Evolutionary conservation across 2,329 filamentous ascomycete genomes (phyloP), one percentile per base, ranked within the genome.

Genomic region (Cucurbitaria berberidis): DNA sequence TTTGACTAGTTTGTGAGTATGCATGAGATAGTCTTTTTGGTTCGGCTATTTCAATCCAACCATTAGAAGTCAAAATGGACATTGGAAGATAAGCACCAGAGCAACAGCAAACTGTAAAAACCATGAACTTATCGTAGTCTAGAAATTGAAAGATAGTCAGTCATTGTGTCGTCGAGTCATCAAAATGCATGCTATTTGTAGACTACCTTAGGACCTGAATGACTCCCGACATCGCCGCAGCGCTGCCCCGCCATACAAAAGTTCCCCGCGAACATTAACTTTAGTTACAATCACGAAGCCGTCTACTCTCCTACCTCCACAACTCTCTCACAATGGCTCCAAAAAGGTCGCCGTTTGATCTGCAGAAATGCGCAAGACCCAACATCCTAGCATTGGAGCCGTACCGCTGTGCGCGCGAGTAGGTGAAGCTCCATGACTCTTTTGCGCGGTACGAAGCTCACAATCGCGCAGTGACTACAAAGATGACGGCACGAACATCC

Each of bases 401-500:
- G 21, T 83, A 83, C 57, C 73, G 81, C 59, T 83, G 81, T 66
- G 81, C 81, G 39, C 74, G 81, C 74, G 81, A 83, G 80, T 82
- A 75, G 63, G 79, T 71, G 53, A 59, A 57, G 59, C 55, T 56
- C 56, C 53, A 55, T 51, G 40, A 40, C 48, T 51, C 42, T 11
- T 9, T 16, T 45, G 3, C 15, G 5, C 26, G 15, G 48, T 38
- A 41, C 36, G 16, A 11, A 21, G 49, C 62, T 72, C 27, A 70
- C 53, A 42, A 21, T 27, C 40, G 22, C 19, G 36, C 41, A 96
- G 91, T 80, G 95, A 99, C 84, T 98, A 99, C 84, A 97, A 99
- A 80, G 93, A 99, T 75, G 90, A 99, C 73, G 95, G 95, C 64
- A 93, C 87, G 53, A 98, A 98, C 71, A 87, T 98, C 68, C 88